phyloP scores from a whole-genome alignment of 2,329 filamentous ascomycete species.

The Domatiomyces globalis region DNA sequence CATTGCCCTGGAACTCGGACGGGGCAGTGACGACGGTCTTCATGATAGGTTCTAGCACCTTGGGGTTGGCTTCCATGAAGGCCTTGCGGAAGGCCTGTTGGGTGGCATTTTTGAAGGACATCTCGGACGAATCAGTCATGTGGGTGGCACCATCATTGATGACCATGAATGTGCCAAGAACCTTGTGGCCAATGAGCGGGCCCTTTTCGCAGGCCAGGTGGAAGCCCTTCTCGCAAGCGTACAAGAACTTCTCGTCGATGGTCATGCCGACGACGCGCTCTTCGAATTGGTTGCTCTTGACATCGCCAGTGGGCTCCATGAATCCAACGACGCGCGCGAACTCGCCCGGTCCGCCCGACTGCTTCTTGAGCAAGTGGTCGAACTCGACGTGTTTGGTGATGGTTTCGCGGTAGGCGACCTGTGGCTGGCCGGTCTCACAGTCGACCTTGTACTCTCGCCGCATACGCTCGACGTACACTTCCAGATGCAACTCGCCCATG shows the following conservation, averaged over 20 bases:
- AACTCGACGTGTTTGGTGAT: constrained; percentile 68
- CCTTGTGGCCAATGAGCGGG: constrained; percentile 80
- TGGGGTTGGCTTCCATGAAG: constrained; percentile 65
- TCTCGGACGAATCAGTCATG: constrained; percentile 94
- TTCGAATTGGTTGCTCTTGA: constrained; percentile 70
- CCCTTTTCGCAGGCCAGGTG: constrained; percentile 68
- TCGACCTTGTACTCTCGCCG: constrained; percentile 93
- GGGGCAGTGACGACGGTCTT: constrained; percentile 94
- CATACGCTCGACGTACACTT: constrained; percentile 96
- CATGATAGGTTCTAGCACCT: constrained; percentile 91
- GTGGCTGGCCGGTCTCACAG: constrained; percentile 86
- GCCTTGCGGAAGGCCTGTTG: constrained; percentile 95
- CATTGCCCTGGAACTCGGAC: constrained; percentile 92
- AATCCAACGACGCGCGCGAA: constrained; percentile 84
- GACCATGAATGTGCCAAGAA: constrained; percentile 79
- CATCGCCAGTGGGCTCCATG: constrained; percentile 67
- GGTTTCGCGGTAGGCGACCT: constrained; percentile 94
- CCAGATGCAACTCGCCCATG: constrained; percentile 94
- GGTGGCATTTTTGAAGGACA: constrained; percentile 86
- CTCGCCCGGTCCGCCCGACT: constrained; percentile 89
- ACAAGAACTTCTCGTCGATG: constrained; percentile 91
- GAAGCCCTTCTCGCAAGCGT: constrained; percentile 92
- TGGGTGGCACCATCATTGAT: constrained; percentile 94
- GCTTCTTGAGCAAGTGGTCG: constrained; percentile 88
- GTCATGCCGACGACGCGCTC: constrained; percentile 75